Evolutionary conservation across 345 rosid genomes (phyloP).

Genomic region (Clarkia xantiana): DNA sequence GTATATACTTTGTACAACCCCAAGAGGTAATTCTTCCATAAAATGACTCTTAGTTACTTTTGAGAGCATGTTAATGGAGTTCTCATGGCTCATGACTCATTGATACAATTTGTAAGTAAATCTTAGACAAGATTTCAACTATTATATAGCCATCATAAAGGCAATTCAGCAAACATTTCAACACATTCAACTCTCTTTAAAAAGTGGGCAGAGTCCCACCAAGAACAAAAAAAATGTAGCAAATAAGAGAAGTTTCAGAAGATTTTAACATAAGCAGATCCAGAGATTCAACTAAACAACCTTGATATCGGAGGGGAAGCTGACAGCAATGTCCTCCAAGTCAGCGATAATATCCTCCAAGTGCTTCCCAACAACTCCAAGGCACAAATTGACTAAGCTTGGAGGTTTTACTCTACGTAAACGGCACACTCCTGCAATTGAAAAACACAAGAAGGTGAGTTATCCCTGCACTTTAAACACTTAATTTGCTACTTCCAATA

Average conservation of each 20-base stretch:
- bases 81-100: too few relatives aligned
- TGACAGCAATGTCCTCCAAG: constrained; percentile 40
- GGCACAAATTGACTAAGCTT: constrained; percentile 56
- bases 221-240: neutral
- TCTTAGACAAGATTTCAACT: too few relatives aligned
- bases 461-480: too few relatives aligned
- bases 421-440: constrained; percentile 17
- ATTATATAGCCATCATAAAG: neutral
- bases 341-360: constrained; percentile 60
- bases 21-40: too few relatives aligned
- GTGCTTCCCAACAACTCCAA: constrained; percentile 68
- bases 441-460: neutral
- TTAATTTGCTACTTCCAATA: too few relatives aligned
- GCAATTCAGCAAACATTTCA: neutral
- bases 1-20: too few relatives aligned
- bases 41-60: too few relatives aligned
- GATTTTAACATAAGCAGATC: too few relatives aligned
- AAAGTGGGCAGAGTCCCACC: too few relatives aligned
- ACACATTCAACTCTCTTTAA: neutral
- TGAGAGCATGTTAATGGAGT: too few relatives aligned
- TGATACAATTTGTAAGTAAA: too few relatives aligned
- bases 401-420: constrained; percentile 34
- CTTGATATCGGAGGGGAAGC: constrained; percentile 62
- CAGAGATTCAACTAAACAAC: constrained; percentile 12
- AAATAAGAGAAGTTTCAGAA: too few relatives aligned